phyloP scores from a whole-genome alignment of 257 asterid species.

The Penstemon davidsonii region DNA sequence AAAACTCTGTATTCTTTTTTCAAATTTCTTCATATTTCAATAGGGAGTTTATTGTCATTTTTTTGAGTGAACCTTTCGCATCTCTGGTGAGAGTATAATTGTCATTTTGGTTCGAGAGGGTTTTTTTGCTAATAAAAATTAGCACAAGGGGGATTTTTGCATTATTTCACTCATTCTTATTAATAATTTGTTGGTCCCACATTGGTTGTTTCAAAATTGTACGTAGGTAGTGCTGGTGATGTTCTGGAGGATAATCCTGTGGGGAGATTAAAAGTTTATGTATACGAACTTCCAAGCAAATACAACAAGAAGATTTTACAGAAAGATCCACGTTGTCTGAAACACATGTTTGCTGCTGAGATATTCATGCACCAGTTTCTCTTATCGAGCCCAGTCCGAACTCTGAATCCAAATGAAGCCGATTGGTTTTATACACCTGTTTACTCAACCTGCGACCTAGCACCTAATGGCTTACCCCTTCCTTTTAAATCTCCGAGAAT shows the following conservation, averaged over 20 bases:
- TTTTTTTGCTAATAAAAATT: neutral
- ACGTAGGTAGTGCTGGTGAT: conserved; percentile 60
- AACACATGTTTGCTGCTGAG: conserved; percentile 95
- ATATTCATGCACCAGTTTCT: conserved; percentile 78
- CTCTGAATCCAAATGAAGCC: conserved; percentile 78
- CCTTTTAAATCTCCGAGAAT: conserved; percentile 82
- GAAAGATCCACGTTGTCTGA: conserved; percentile 80
- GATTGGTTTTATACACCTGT: conserved; percentile 90
- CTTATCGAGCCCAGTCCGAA: conserved; percentile 71
- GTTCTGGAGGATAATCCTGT: conserved; percentile 85
- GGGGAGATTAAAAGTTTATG: conserved; percentile 74
- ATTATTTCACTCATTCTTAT: neutral
- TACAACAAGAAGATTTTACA: conserved; percentile 79
- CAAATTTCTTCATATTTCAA: too few relatives aligned
- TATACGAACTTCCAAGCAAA: conserved; percentile 87
- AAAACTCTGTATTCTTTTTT: neutral
- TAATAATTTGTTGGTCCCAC: neutral
- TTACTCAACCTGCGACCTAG: conserved; percentile 76
- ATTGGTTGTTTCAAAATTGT: neutral
- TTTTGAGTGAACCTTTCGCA: too few relatives aligned
- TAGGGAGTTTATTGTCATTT: too few relatives aligned
- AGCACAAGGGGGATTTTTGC: neutral
- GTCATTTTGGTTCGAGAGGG: too few relatives aligned
- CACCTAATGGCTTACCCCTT: conserved; percentile 80
- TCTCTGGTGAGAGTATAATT: too few relatives aligned